A percentile compares a stretch with the other conserved stretches of the same genome.
phyloP scores from a whole-genome alignment of 2,329 filamentous ascomycete genomes.

The Fusarium setosum region DNA sequence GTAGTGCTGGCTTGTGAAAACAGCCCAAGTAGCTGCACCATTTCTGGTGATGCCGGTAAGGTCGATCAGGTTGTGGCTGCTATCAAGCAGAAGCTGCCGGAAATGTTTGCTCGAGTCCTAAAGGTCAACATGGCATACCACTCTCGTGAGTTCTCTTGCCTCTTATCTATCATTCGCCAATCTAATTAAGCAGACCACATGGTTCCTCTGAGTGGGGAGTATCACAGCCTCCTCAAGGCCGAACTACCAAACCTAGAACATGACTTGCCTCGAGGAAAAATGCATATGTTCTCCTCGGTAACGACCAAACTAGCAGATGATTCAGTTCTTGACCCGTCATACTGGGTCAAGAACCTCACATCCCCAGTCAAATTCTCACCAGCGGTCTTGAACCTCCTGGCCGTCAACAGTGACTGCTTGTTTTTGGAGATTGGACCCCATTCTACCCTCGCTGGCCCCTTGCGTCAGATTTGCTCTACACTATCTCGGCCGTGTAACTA shows the following conservation, averaged over 20 bases:
- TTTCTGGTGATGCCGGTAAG: constrained; percentile 1
- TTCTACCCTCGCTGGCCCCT: constrained; percentile 28
- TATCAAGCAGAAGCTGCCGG: neutral
- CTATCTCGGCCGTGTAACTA: neutral
- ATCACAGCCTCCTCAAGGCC: neutral
- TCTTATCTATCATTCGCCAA: neutral
- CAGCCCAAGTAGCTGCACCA: constrained; percentile 2
- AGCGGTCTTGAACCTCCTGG: constrained; percentile 9
- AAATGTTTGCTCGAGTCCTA: constrained; percentile 1
- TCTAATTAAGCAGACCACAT: constrained; percentile 44
- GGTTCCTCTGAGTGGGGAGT: neutral
- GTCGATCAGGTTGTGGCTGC: neutral
- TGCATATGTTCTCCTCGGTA: constrained; percentile 51
- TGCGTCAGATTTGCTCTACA: constrained; percentile 27
- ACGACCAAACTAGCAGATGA: constrained; percentile 51
- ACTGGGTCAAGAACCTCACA: constrained; percentile 54
- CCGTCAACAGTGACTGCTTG: neutral
- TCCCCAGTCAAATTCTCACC: constrained; percentile 53
- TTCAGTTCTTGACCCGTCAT: constrained; percentile 48
- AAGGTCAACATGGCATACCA: constrained; percentile 19
- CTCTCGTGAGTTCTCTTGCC: neutral
- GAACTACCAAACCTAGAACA: neutral
- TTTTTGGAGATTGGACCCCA: constrained; percentile 44
- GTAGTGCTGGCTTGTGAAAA: constrained; percentile 24
- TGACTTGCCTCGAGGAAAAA: neutral